These are phyloP conservation scores for Hawksworthiomyces lignivorus DNA, from an alignment of 2,329 filamentous ascomycete genomes.

Conservation along the genomic window DNA sequence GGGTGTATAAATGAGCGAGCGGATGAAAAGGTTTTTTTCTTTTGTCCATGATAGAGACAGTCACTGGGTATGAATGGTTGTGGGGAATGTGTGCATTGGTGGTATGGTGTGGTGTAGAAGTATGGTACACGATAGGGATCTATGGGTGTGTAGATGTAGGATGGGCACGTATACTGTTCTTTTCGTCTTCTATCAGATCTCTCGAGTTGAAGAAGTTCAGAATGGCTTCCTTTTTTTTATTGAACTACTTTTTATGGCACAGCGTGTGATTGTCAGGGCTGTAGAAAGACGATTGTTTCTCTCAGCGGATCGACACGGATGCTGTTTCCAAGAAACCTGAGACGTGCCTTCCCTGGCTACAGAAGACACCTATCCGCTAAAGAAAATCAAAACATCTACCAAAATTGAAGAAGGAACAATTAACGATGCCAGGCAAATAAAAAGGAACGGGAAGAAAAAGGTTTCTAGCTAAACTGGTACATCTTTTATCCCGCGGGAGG, in stretches of 20 bases:
- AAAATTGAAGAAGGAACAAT: neutral
- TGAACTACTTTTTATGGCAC: neutral
- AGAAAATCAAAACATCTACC: neutral
- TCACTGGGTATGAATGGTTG: too few species aligned
- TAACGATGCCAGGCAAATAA: neutral
- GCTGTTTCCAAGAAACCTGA: slow-evolving; percentile 6
- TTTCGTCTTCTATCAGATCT: neutral
- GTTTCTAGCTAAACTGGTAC: neutral
- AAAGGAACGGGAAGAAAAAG: neutral
- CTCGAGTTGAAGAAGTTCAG: too few species aligned
- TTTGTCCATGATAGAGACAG: too few species aligned
- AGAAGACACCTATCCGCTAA: neutral
- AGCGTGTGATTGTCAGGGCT: neutral
- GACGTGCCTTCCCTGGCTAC: slow-evolving; percentile 5
- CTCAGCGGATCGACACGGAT: neutral
- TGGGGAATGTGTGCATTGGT: too few species aligned
- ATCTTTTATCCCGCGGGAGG: neutral
- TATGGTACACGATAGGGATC: too few species aligned
- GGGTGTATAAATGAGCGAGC: too few species aligned
- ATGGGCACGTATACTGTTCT: neutral
- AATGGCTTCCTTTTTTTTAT: too few species aligned
- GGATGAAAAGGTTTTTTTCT: too few species aligned
- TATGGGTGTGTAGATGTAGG: too few species aligned
- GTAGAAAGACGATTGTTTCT: neutral
- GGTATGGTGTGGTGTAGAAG: too few species aligned